These are phyloP conservation scores for Digitaria exilis DNA, from an alignment of 202 grass and related monocot species.

Conservation along the genomic window DNA sequence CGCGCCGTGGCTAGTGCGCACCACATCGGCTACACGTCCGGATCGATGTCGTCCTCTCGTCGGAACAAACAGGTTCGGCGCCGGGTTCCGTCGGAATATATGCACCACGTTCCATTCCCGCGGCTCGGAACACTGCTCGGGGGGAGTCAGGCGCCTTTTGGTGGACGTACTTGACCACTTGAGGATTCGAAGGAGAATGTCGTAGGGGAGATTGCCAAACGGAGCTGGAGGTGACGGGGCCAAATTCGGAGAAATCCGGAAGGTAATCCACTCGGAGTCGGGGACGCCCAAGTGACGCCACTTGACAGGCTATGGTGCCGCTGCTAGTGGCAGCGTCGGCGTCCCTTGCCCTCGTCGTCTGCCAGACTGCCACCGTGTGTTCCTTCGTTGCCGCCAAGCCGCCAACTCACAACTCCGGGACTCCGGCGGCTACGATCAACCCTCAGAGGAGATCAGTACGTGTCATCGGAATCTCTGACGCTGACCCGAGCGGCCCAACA, in stretches of 20 bases:
- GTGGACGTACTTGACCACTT: no score
- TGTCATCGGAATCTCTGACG: no score
- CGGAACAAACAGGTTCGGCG: background rate
- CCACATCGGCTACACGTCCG: conserved; percentile 27
- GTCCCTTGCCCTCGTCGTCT: background rate
- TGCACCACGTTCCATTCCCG: background rate
- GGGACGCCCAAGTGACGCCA: background rate
- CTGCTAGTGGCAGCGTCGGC: background rate
- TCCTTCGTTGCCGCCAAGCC: no score
- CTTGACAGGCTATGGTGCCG: background rate
- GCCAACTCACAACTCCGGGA: no score
- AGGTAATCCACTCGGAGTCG: background rate
- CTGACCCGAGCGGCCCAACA: no score
- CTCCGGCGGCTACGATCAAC: no score
- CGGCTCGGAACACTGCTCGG: background rate
- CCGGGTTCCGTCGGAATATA: background rate
- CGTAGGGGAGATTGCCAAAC: background rate
- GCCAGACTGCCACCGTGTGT: background rate
- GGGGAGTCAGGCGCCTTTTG: background rate
- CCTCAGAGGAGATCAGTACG: no score
- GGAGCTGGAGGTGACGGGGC: background rate
- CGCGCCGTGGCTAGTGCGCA: conserved; percentile 3
- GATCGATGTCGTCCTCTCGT: background rate
- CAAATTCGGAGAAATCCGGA: background rate
- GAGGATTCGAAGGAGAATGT: background rate